Base-by-base conservation (phyloP, 1,139 yeast genomes). In the Yamadazyma triangularis region DNA sequence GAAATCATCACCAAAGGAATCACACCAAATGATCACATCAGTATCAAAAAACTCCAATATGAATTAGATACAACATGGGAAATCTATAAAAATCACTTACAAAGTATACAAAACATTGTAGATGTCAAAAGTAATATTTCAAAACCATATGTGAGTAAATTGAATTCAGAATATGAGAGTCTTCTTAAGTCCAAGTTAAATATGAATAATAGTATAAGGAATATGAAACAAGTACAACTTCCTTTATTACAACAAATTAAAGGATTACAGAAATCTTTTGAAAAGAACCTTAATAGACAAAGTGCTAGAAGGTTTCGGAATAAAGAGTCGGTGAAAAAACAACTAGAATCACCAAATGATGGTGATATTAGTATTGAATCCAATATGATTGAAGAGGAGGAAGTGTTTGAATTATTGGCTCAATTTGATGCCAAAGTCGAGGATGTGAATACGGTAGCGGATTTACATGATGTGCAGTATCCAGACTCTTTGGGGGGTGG, bases 221-320 rank as follows among this genome's bases (percentile, higher is more conserved):
- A 53, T 19, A 52, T 64, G 25, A 49, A 47, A 26, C 49, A 52
- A 9, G 50, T 56, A 3, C 64, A 65, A 34, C 50, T 60, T 31
- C 73, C 73, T 2, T 42, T 64, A 14, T 44, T 66, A 25, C 64
- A 61, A 19, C 50, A 61, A 29, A 62, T 66, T 57, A 50, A 48
- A 13, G 29, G 33, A 9, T 41, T 65, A 25, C 50, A 55, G 3
- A 39, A 35, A 21, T 49, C 47, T 20, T 65, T 61, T 39, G 55
- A 52, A 14, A 31, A 33, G 27, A 45, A 43, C 26, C 38, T 51
- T 13, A 44, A 32, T 15, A 41, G 42, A 13, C 35, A 35, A 24
- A 35, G 40, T 10, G 46, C 51, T 26, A 41, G 33, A 24, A 33
- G 38, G 19, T 38, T 21, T 25, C 15, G 14, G 6, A 14, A 20